Base-by-base conservation (phyloP, 306 rosid species). In the Senna siamea region DNA sequence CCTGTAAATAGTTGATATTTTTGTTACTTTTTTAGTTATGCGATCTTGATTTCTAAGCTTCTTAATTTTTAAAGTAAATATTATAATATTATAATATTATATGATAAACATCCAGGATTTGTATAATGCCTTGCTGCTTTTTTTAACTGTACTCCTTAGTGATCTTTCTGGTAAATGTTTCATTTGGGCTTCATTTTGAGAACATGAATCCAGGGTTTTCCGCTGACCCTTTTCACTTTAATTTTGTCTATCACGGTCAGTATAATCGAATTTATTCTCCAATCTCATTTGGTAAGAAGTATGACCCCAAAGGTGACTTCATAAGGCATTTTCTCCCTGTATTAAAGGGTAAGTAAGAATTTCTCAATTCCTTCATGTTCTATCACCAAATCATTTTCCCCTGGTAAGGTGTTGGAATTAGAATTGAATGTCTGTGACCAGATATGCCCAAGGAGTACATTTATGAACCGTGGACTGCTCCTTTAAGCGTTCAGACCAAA, bases 391-490 rank as follows among this genome's bases (percentile, higher is more conserved):
- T 65, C 69, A 44, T 34, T 46, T 55, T 50, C 58, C 38, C 44
- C 20, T 57, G 23, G 30, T 12, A 48, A 64, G 62, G 32, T 63
- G 60, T 65, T 70, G 71, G 12, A 67, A 43, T 52, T 37, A 37
- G 9, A 75, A 46, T 69, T 73, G 54, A 74, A 68, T 23, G 2
- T 77, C 17, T 69, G n/a, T 58, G 50, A 57, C 28, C 77, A 93
- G 98, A 89, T 79, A 93, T 93, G 96, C 98, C 98, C 9, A 89
- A 71, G 85, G 84, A 84, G 78, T 93, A 88, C 88, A 91, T 91
- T 57, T 93, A 93, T 77, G 98, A 91, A 80, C 98, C 98, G 30
- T 91, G 98, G 98, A 89, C 87, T 17, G 98, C 98, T 82, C 98
- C 97, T 82, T 67, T 74, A 66, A 86, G 91, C 78, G 80, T 93